phyloP scores from a whole-genome alignment of 768 basidiomycete genomes.

The Mycena capillaripes region DNA sequence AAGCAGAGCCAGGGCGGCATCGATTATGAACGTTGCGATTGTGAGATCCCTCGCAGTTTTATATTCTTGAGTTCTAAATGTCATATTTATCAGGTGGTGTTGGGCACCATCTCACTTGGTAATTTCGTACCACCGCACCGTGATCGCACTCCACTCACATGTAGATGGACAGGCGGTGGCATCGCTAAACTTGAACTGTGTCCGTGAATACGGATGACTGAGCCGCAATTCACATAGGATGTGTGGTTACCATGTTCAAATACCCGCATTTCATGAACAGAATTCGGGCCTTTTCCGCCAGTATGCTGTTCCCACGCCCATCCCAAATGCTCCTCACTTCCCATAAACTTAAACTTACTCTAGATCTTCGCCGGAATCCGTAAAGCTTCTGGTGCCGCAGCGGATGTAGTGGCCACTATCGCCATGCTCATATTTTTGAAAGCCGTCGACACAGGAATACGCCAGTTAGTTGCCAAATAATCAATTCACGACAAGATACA shows the following conservation, averaged over 20 bases:
- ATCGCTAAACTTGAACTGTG: background rate
- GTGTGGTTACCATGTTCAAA: background rate
- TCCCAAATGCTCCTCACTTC: background rate
- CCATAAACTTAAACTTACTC: no score
- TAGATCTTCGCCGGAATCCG: background rate
- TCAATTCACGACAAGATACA: no score
- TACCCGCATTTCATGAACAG: conserved; percentile 1
- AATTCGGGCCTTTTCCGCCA: background rate
- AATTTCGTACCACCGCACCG: background rate
- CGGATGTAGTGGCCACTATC: no score
- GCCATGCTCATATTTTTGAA: no score
- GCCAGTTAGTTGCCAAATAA: no score
- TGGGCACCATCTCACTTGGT: background rate
- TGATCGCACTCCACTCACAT: background rate
- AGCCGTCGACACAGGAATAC: no score
- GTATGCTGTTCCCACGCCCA: background rate
- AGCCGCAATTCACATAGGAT: background rate
- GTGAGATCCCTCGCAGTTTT: background rate
- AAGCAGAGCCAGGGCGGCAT: background rate
- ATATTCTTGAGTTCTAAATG: background rate
- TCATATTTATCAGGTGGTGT: background rate
- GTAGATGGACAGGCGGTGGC: background rate
- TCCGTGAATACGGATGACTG: background rate
- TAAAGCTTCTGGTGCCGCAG: no score
- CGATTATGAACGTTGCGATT: background rate